Base-by-base conservation (phyloP, 148 eudicot genomes). In the Amaranthus cruentus region DNA sequence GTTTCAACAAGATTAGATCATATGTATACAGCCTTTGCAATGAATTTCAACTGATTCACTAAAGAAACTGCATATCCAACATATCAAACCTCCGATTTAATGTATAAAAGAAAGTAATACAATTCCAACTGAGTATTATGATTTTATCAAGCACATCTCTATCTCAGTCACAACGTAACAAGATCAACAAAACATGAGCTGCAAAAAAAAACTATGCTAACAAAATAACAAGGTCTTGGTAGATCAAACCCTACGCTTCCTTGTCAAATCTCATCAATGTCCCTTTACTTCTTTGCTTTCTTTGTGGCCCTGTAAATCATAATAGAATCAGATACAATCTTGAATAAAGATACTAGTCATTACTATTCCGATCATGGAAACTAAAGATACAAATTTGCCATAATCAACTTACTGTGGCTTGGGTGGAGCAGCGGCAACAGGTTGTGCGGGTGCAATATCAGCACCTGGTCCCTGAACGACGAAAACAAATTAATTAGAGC, bases 401-500 rank as follows among this genome's bases (percentile, higher is more conserved):
- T 15, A 69, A 65, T 5, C 6, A 21, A 59, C 82, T 79, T 79
- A 79, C 82, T 70, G 78, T 75, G 78, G 78, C 78, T 75, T 75
- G 8, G 85, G 80, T 64, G 84, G 81, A 28, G 38, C 38, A 6
- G 84, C 81, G 53, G 78, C 77, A 13, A 85, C 80, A 47, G 79
- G 77, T 15, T 81, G 81, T 77, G 61, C 80, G 9, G 83, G 83
- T 79, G 79, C 85, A 80, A 28, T 28, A 28, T 87, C 90, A 57
- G 50, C 82, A 66, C 79, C 81, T 0, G 92, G 92, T 56, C 92
- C 92, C 92, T 88, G 69, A 9, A 43, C 12, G 46, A 11, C 2
- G 2, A 15, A 9, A 8, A 47, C 5, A 28, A 60, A 46, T 46
- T 43, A 52, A 62, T 9, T 9, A 42, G 38, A 49, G 9, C 7